These are phyloP conservation scores for Daedaleopsis nitida DNA, from an alignment of 768 basidiomycete genomes.

Conservation along the genomic window DNA sequence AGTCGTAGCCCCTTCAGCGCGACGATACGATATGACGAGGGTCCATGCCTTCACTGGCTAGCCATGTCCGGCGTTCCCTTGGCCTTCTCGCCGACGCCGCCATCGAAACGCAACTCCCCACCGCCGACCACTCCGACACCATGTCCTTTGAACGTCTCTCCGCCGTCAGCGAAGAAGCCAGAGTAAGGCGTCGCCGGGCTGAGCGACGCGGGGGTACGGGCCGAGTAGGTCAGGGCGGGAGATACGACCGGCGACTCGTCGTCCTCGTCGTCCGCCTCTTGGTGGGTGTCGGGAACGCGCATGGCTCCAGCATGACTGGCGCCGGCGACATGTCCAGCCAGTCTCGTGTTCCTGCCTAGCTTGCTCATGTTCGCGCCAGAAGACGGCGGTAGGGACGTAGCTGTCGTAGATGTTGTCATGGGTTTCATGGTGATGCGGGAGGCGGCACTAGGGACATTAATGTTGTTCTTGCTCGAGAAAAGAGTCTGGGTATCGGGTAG, in stretches of 20 bases:
- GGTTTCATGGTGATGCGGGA: constrained; percentile 2
- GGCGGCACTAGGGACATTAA: constrained; percentile 9
- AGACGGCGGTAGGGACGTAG: background rate
- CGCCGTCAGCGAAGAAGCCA: constrained; percentile 26
- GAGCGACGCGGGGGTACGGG: constrained; percentile 32
- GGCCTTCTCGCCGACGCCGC: background rate
- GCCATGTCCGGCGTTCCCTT: no score
- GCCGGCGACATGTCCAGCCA: background rate
- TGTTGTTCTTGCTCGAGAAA: constrained; percentile 22
- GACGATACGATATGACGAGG: no score
- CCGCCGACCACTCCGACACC: background rate
- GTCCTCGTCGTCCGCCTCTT: constrained; percentile 20
- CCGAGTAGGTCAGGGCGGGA: constrained; percentile 32
- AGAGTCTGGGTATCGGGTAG: constrained; percentile 18
- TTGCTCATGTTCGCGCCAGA: background rate
- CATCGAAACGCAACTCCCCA: background rate
- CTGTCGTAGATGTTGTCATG: background rate
- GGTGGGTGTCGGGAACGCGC: background rate
- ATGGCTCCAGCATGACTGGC: background rate
- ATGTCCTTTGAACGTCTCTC: constrained; percentile 26
- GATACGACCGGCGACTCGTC: constrained; percentile 29
- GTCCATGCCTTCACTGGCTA: no score
- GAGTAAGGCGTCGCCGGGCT: constrained; percentile 34
- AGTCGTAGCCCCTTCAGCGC: no score
- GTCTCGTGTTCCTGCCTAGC: background rate